Evolutionary conservation across 2,329 filamentous ascomycete genomes (phyloP).

Genomic region (Colletotrichum nymphaeae): DNA sequence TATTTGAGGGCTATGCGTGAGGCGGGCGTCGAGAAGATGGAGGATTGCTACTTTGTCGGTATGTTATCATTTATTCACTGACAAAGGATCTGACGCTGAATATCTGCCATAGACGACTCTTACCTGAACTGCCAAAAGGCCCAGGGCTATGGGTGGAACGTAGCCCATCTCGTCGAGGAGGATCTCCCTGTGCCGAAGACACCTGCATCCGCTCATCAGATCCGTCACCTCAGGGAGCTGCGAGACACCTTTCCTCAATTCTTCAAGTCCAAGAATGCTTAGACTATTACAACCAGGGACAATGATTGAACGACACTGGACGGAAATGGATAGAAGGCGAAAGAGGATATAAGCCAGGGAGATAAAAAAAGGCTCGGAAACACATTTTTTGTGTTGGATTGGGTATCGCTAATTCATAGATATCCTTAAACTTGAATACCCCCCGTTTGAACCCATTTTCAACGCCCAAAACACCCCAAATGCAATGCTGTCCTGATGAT

Average conservation of each 20-base stretch:
- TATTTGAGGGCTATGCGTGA: slow-evolving; percentile 90
- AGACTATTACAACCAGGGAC: background rate
- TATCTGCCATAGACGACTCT: slow-evolving; percentile 77
- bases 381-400: background rate
- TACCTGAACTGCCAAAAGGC: slow-evolving; percentile 83
- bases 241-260: slow-evolving; percentile 83
- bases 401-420: slow-evolving; percentile 23
- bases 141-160: slow-evolving; percentile 84
- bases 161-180: slow-evolving; percentile 87
- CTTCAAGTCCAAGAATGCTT: slow-evolving; percentile 70
- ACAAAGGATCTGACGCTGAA: background rate
- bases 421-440: slow-evolving; percentile 13
- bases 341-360: background rate
- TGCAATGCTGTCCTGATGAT: slow-evolving; percentile 20
- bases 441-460: background rate
- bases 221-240: slow-evolving; percentile 81
- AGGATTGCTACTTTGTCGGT: slow-evolving; percentile 95
- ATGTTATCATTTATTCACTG: slow-evolving; percentile 50
- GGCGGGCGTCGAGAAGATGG: slow-evolving; percentile 74
- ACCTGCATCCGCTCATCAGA: slow-evolving; percentile 78
- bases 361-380: background rate
- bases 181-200: slow-evolving; percentile 71
- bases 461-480: slow-evolving; percentile 43
- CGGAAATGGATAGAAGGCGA: background rate
- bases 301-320: background rate